Evolutionary conservation across 2,329 filamentous ascomycete genomes (phyloP).

Genomic region (Xylariaceae sp.): DNA sequence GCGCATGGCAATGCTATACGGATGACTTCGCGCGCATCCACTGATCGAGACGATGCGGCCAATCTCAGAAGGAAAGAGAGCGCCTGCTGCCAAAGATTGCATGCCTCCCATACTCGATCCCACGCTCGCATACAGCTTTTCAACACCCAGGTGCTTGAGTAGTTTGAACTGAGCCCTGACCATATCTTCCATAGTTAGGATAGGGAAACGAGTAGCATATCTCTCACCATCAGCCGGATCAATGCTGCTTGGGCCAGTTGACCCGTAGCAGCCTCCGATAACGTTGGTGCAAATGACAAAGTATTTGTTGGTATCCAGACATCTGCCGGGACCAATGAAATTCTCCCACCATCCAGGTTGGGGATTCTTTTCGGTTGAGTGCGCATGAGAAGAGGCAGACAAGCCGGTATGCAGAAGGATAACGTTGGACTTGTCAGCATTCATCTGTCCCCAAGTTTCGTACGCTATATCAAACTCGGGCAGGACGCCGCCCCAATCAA

Average conservation of each 20-base stretch:
- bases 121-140: slow-evolving; percentile 82
- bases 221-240: slow-evolving; percentile 83
- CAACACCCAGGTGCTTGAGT: slow-evolving; percentile 71
- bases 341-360: slow-evolving; percentile 98
- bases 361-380: slow-evolving; percentile 80
- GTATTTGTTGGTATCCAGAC: slow-evolving; percentile 87
- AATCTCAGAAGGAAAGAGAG: slow-evolving; percentile 77
- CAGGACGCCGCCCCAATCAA: slow-evolving; percentile 94
- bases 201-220: slow-evolving; percentile 93
- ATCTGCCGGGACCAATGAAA: slow-evolving; percentile 85
- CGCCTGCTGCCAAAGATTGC: slow-evolving; percentile 86
- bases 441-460: slow-evolving; percentile 84
- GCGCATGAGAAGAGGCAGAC: slow-evolving; percentile 95
- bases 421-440: slow-evolving; percentile 76
- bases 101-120: slow-evolving; percentile 98
- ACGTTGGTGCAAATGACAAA: slow-evolving; percentile 96
- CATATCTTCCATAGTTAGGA: slow-evolving; percentile 96
- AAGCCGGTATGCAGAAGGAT: slow-evolving; percentile 91
- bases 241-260: slow-evolving; percentile 81
- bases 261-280: slow-evolving; percentile 91
- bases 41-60: slow-evolving; percentile 82
- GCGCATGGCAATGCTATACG: slow-evolving; percentile 97
- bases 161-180: slow-evolving; percentile 91
- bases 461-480: slow-evolving; percentile 87
- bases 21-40: slow-evolving; percentile 89